Conservation (phyloP, 345 rosid species). For the Acer negundo region DNA sequence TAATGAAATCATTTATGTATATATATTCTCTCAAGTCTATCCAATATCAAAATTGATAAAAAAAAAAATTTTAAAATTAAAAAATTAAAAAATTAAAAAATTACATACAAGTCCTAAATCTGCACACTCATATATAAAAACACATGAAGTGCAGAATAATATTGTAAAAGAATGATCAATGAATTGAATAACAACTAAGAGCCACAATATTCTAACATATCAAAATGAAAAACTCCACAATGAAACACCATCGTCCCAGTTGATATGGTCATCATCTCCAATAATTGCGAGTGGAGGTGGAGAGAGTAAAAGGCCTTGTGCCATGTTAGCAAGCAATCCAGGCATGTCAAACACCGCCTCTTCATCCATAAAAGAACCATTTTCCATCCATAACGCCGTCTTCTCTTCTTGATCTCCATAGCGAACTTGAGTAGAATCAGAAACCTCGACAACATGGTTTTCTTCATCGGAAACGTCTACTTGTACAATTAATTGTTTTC, state of each 20-base stretch:
- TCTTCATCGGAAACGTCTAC: neutral
- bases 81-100: no score
- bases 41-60: no score
- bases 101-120: no score
- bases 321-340: constrained; percentile 47
- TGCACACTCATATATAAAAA: neutral
- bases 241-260: constrained; percentile 29
- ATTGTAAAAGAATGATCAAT: neutral
- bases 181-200: neutral
- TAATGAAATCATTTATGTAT: no score
- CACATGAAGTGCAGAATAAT: neutral
- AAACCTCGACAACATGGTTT: constrained; percentile 2
- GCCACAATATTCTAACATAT: neutral
- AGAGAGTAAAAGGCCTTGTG: constrained; percentile 65
- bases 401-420: constrained; percentile 8
- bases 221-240: constrained; percentile 44
- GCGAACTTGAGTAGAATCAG: constrained; percentile 13
- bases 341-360: constrained; percentile 50
- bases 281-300: constrained; percentile 44
- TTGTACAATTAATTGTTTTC: constrained; percentile 17
- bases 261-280: constrained; percentile 12
- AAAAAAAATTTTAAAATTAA: no score
- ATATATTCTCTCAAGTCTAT: no score
- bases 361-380: constrained; percentile 32
- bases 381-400: constrained; percentile 12